Evolutionary conservation across 2,329 filamentous ascomycete genomes (phyloP).

Genomic region (Pseudocercospora vitis): DNA sequence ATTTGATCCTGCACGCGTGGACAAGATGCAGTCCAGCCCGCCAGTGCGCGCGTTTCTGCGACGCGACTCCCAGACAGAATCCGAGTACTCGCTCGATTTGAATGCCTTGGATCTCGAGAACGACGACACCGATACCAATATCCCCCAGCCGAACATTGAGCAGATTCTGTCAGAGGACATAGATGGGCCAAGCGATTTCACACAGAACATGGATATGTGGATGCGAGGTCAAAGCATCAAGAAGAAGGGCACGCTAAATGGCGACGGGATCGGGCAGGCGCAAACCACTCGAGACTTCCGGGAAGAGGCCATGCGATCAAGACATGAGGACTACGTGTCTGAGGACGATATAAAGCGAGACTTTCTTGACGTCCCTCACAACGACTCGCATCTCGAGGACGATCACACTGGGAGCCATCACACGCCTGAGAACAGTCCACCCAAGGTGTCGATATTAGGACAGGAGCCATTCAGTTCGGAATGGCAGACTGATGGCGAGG

Average conservation of each 20-base stretch:
- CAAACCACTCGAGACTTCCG: constrained; percentile 9
- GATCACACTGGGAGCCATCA: constrained; percentile 33
- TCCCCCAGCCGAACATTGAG: constrained; percentile 31
- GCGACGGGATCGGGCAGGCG: neutral
- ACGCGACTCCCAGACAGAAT: constrained; percentile 26
- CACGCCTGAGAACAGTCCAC: constrained; percentile 32
- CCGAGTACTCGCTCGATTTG: constrained; percentile 38
- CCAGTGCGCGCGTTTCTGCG: constrained; percentile 31
- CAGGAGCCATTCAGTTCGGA: constrained; percentile 32
- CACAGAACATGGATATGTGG: constrained; percentile 39
- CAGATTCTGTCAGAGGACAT: constrained; percentile 39
- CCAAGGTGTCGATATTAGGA: constrained; percentile 24
- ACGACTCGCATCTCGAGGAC: constrained; percentile 15
- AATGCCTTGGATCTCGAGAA: constrained; percentile 34
- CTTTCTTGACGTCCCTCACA: constrained; percentile 10
- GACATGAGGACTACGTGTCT: constrained; percentile 9
- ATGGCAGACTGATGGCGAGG: constrained; percentile 34
- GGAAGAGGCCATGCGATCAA: constrained; percentile 5
- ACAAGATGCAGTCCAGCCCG: constrained; percentile 35
- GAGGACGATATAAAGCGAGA: constrained; percentile 1
- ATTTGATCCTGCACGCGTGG: neutral
- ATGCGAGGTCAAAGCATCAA: constrained; percentile 16
- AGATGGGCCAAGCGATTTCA: constrained; percentile 42
- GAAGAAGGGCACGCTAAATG: constrained; percentile 4
- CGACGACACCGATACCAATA: constrained; percentile 28